Evolutionary conservation across 2,329 filamentous ascomycete genomes (phyloP).

Genomic region (Coniochaeta sp.): DNA sequence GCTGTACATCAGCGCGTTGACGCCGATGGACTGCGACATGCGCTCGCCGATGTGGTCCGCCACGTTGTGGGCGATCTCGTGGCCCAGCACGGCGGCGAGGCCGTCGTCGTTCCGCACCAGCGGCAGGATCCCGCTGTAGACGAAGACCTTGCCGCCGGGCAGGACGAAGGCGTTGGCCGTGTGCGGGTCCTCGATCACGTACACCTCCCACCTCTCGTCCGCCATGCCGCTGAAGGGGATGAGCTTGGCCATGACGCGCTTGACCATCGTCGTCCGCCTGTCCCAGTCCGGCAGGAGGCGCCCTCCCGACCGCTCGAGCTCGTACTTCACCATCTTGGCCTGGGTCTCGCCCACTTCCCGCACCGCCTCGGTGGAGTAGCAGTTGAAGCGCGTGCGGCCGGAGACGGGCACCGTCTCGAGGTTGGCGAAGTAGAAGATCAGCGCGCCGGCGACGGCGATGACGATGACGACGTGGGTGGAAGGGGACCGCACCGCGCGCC

Average conservation of each 20-base stretch:
- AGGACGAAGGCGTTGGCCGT: slow-evolving; percentile 66
- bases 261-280: slow-evolving; percentile 43
- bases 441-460: slow-evolving; percentile 33
- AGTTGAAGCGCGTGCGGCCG: slow-evolving; percentile 67
- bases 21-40: slow-evolving; percentile 44
- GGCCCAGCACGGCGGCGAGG: slow-evolving; percentile 68
- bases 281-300: slow-evolving; percentile 55
- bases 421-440: slow-evolving; percentile 59
- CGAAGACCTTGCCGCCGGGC: slow-evolving; percentile 74
- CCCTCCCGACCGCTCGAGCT: slow-evolving; percentile 42
- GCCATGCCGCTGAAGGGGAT: slow-evolving; percentile 60
- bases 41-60: slow-evolving; percentile 63
- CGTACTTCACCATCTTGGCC: slow-evolving; percentile 49
- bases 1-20: slow-evolving; percentile 42
- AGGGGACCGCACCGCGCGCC: slow-evolving; percentile 23
- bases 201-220: slow-evolving; percentile 59
- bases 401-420: slow-evolving; percentile 68
- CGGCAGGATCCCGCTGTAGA: slow-evolving; percentile 66
- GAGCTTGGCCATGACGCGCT: slow-evolving; percentile 57
- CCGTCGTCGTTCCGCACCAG: slow-evolving; percentile 61
- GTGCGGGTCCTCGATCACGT: slow-evolving; percentile 60
- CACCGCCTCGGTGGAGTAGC: slow-evolving; percentile 49
- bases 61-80: slow-evolving; percentile 74
- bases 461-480: slow-evolving; percentile 32
- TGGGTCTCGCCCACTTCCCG: slow-evolving; percentile 43